Conservation (phyloP, 257 asterid genomes). For the Voacanga thouarsii region DNA sequence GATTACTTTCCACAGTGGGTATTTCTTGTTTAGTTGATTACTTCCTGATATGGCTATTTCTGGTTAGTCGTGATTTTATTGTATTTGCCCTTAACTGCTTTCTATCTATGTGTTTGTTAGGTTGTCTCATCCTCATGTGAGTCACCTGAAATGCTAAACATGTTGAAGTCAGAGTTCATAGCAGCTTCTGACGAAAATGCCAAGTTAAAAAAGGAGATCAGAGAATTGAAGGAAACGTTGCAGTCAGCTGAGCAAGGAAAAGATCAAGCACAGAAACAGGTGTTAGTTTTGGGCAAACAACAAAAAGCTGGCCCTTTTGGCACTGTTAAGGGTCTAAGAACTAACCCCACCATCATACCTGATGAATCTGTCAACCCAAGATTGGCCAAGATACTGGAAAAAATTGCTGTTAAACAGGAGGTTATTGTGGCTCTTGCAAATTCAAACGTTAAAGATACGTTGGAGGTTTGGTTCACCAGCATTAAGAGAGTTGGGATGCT, state of each 20-base stretch:
- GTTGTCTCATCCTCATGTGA: conserved; percentile 53
- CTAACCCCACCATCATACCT: conserved; percentile 48
- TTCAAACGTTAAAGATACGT: conserved; percentile 43
- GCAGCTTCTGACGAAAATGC: conserved; percentile 46
- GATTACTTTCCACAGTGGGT: not conserved
- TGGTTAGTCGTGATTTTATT: not conserved
- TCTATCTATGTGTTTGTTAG: conserved; percentile 27
- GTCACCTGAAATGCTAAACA: conserved; percentile 40
- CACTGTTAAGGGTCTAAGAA: conserved; percentile 46
- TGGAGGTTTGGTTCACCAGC: conserved; percentile 58
- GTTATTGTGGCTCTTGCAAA: conserved; percentile 63
- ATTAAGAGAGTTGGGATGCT: conserved; percentile 54
- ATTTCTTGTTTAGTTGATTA: not conserved
- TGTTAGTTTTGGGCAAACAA: conserved; percentile 39
- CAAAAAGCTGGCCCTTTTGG: conserved; percentile 52
- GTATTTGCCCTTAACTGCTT: not conserved
- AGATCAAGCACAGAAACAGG: conserved; percentile 40
- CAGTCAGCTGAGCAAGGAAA: conserved; percentile 34
- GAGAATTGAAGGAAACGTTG: conserved; percentile 51
- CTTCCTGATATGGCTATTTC: not conserved
- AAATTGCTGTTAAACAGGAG: conserved; percentile 48
- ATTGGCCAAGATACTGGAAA: conserved; percentile 46
- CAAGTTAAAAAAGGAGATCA: conserved; percentile 52
- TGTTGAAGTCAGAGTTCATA: conserved; percentile 50
- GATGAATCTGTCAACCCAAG: conserved; percentile 59